Base-by-base conservation (phyloP, 495 filamentous ascomycete genomes). In the Aspergillus funiculosus region DNA sequence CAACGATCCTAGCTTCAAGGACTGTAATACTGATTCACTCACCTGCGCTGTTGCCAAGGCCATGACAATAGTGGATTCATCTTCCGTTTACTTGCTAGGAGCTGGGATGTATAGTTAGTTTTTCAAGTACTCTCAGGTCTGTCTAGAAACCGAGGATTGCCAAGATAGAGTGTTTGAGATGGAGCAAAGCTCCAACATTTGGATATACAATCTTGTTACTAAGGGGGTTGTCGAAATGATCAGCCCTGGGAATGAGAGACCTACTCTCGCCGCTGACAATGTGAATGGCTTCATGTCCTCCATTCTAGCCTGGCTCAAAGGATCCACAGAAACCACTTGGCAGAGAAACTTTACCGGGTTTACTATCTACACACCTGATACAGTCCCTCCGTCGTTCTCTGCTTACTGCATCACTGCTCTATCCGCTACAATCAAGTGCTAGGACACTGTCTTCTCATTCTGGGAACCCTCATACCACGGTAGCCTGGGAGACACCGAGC, bases 141-240 rank as follows among this genome's bases (percentile, higher is more conserved):
- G 64, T 37, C 36, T 64, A 6, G 50, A 53, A 24, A 52, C 57
- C 2, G 47, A 66, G 19, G 52, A 58, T 38, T 71, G 65, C 46
- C 65, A 71, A 40, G 36, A 58, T 3, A 30, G 39, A 3, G 53
- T 57, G n/a, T 30, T 66, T 17, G 30, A 63, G 17, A 53, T 59
- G n/a, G 38, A 46, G 17, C 43, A 60, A 9, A 63, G 59, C 46
- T 69, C 71, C 31, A 67, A 67, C n/a, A 65, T 90, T 32, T 74
- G 78, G 53, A 51, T 89, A 17, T 86, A 77, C 56, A 85, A 78
- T 17, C 49, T 91, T 19, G 82, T 73, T 64, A 92, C 87, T 22
- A 87, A 88, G 63, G 86, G 81, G 11, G 72, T 75, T 10, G 69
- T 72, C 9, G 83, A 82, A 57, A 88, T 89, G 82, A 65, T 94